These are phyloP conservation scores for Yarrowia deformans DNA, from an alignment of 805 yeast species.

Conservation along the genomic window DNA sequence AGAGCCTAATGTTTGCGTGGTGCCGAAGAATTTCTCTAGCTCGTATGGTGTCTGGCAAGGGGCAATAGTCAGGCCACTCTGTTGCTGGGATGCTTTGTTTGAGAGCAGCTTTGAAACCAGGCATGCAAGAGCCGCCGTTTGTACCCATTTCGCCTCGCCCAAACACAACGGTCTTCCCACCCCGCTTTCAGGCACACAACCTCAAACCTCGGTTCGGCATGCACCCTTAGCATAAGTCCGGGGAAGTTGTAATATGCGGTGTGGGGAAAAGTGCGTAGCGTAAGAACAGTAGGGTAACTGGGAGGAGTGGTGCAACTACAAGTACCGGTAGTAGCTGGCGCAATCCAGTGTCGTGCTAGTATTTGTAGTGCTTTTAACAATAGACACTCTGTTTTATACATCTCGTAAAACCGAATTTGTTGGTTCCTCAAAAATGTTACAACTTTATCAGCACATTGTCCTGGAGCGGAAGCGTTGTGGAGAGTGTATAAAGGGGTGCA, in stretches of 20 bases:
- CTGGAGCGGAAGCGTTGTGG: too few relatives aligned
- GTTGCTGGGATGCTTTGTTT: neutral
- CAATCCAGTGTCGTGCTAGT: too few relatives aligned
- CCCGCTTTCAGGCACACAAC: constrained; percentile 4
- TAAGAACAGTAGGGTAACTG: neutral
- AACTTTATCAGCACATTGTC: too few relatives aligned
- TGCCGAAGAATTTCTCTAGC: constrained; percentile 18
- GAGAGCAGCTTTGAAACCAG: neutral
- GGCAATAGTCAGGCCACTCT: neutral
- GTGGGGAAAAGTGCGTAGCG: constrained; percentile 13
- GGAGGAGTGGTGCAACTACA: neutral
- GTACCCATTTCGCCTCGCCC: neutral
- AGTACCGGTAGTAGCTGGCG: neutral
- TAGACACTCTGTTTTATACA: too few relatives aligned
- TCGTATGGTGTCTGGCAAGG: neutral
- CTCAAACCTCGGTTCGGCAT: constrained; percentile 35
- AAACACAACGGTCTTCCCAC: neutral
- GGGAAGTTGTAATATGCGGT: constrained; percentile 20
- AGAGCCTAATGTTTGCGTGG: constrained; percentile 3
- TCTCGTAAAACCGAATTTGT: too few relatives aligned
- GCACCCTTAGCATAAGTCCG: constrained; percentile 16
- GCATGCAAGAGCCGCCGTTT: neutral
- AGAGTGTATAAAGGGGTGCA: too few relatives aligned
- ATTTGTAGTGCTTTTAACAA: too few relatives aligned
- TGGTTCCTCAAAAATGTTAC: too few relatives aligned